Evolutionary conservation across 2,329 filamentous ascomycete species (phyloP), one percentile per base, ranked within the genome.

Genomic region (Penicillium sp.): DNA sequence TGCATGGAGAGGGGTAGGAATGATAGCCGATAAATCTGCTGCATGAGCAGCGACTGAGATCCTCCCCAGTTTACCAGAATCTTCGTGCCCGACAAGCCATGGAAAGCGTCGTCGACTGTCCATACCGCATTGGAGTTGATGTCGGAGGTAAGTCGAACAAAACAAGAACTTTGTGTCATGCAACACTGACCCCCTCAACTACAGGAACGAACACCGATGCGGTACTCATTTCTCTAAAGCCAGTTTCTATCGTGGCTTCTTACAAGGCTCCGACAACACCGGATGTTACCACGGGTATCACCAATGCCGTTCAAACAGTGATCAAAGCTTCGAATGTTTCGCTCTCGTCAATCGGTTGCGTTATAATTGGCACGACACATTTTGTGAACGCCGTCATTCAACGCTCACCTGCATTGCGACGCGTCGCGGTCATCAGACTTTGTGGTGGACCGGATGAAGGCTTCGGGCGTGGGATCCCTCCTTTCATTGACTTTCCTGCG

Each of bases 281-380:
- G 23, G 68, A 78, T 57, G 72, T 77, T 8, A 77, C 73, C 2
- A 66, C 62, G 5, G 75, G 76, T 2, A 76, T 78, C 42, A 68
- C 72, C 29, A 59, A 61, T 4, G 74, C 74, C 0, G 67, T 78
- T 2, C 61, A 60, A 4, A 63, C 33, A 10, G 51, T 61, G 0
- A 51, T 61, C 4, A 7, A 49, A 1, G n/a, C 39, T 2, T 51
- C 56, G 1, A 27, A 45, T 3, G 46, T 58, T 1, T 45, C 54
- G 2, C 60, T 46, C 60, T 74, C 15, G 54, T 75, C 29, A 43
- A 69, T 79, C 53, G 72, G 65, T 12, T 78, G 75, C 52, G 73
- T 81, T 6, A 80, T 77, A 3, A 73, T 81, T 43, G 79, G 79
- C 12, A 81, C 79, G 3, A 83, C 80, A 0, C 76, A 80, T 62